Evolutionary conservation across 179 eudicot genomes (phyloP), one percentile per base, ranked within the genome.

Genomic region (Beta corolliflora): DNA sequence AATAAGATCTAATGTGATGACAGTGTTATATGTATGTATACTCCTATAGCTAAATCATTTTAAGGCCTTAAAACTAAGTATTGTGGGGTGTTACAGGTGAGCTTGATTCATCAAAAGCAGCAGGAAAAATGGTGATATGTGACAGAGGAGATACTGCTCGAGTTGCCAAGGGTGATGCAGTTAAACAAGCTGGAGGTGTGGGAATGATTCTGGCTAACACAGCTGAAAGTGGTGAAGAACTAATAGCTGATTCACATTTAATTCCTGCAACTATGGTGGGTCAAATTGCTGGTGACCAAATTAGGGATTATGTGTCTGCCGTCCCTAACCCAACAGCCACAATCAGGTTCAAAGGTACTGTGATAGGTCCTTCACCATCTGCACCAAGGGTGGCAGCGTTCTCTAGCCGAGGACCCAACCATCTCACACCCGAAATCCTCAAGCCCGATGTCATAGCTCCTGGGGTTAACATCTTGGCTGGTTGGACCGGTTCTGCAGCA

Each of bases 401-500:
- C 80, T 95, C 99, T 8, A 91, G 98, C 88, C 98, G 99, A 5
- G 99, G 99, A 3, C 99, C 99, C 45, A 95, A 85, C 88, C 84
- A 82, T 75, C 85, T 88, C 14, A 91, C 97, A 0, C 81, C 93
- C 0, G 96, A 94, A 80, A 95, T 95, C 80, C 91, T 95, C 52
- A 95, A 95, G 77, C 99, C 99, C 0, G 99, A 95, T 71, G 93
- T 95, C 72, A 92, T 92, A 55, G 99, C 92, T 18, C 99, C 99
- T 0, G 99, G 99, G 6, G 98, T 95, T 8, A 94, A 95, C 83
- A 95, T 95, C 71, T 83, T 95, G 14, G 99, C 99, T 1, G 99
- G 92, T 12, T 95, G 99, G 99, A 95, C 98, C 4, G 99, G 96
- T 10, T 68, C 80, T 50, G 36, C 88, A 3, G 88, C 93, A 11